Base-by-base conservation (phyloP, 108 stramenopile species). In the Fistulifera solaris region DNA sequence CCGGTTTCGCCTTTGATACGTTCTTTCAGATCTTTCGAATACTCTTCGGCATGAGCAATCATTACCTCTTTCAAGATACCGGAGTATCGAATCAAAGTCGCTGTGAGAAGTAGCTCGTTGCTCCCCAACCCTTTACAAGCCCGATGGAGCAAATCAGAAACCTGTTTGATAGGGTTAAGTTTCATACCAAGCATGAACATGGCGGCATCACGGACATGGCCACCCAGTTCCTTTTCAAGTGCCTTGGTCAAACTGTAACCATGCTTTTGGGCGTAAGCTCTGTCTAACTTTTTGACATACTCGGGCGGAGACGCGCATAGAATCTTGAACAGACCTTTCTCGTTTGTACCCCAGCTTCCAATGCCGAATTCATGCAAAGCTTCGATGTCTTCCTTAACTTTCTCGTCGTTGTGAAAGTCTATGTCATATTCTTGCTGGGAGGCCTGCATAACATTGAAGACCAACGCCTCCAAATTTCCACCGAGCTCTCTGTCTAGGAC, bases 61-160 rank as follows among this genome's bases (percentile, higher is more conserved):
- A 61, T 63, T n/a, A 82, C 81, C 14, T 56, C 40, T n/a, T 54
- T 62, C 42, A 82, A 27, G 25, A 70, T 49, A 4, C 48, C 26
- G 49, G 76, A 75, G 66, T 68, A 83, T 26, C 81, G 68, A 62
- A 83, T 65, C 22, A 83, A 61, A 14, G 69, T 62, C 53, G 67
- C 63, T 25, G 60, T 67, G 40, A 83, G 51, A 19, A 76, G 61
- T 19, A 76, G 38, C 40, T 83, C 77, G 52, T 83, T 75, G 0
- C 77, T 83, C 13, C 81, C 77, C 16, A 76, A 47, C 12, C 77
- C 77, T 2, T 72, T 62, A 47, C 75, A 78, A 15, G 77, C 72
- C 10, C 35, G 44, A 35, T 78, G 76, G 65, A 83, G 78, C 41
- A 76, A 59, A 31, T 73, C 54, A 3, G 81, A 74, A 38, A 76